Conservation (phyloP, 2,329 filamentous ascomycete species). For the Diplocarpon mali region DNA sequence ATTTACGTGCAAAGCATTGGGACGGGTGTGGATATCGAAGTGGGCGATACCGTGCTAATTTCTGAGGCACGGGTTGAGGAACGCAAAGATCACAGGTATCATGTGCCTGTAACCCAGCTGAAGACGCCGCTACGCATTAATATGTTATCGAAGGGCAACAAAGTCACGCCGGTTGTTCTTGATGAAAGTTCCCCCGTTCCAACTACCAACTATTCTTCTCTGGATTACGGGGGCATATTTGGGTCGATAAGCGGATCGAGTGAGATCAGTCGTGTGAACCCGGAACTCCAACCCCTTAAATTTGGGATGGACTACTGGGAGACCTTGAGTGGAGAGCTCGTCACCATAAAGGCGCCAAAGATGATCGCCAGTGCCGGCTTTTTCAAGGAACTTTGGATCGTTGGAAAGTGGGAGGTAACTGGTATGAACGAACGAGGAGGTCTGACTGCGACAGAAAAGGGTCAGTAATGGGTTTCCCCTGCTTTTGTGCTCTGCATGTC, state of each 20-base stretch:
- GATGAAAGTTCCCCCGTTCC: constrained; percentile 43
- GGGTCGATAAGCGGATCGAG: constrained; percentile 55
- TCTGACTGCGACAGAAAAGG: constrained; percentile 47
- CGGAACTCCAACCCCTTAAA: constrained; percentile 44
- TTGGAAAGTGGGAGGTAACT: constrained; percentile 52
- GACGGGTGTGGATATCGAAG: not conserved
- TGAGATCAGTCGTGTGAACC: constrained; percentile 42
- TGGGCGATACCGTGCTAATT: not conserved
- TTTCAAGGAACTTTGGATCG: constrained; percentile 59
- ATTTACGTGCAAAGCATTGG: not conserved
- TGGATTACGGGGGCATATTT: constrained; percentile 57
- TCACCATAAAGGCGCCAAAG: constrained; percentile 46
- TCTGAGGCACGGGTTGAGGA: not conserved
- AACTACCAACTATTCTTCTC: constrained; percentile 45
- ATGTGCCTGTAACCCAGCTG: not conserved
- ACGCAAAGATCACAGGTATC: not conserved
- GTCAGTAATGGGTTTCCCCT: constrained; percentile 25
- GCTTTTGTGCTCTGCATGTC: not conserved
- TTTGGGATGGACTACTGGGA: constrained; percentile 70
- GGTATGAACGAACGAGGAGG: constrained; percentile 53
- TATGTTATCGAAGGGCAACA: constrained; percentile 41
- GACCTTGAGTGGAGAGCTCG: constrained; percentile 54
- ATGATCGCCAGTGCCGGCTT: constrained; percentile 50
- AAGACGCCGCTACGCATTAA: constrained; percentile 2
- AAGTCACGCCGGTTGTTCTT: constrained; percentile 47